Conservation (phyloP, 1,139 yeast genomes). For the Suhomyces terraborum region DNA sequence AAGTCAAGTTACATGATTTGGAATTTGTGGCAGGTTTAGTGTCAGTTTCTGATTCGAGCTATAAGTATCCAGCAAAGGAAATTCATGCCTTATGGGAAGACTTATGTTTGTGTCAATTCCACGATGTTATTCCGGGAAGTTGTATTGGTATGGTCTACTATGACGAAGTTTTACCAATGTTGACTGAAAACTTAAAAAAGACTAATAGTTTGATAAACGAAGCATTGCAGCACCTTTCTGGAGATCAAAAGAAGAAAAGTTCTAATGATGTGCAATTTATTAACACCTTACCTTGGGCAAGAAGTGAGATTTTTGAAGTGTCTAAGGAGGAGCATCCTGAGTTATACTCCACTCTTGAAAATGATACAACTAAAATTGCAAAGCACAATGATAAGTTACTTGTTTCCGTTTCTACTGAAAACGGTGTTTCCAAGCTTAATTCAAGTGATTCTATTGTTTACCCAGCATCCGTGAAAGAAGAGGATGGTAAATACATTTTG, state of each 20-base stretch:
- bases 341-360: conserved; percentile 13
- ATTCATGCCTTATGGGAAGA: conserved; percentile 83
- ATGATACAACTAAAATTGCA: conserved; percentile 1
- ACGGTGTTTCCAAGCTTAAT: conserved; percentile 21
- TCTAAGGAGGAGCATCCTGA: conserved; percentile 14
- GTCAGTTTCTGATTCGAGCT: conserved; percentile 53
- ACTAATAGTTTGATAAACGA: conserved; percentile 55
- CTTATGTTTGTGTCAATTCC: conserved; percentile 88
- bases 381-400: conserved; percentile 8
- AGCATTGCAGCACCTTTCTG: conserved; percentile 39
- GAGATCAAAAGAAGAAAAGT: conserved; percentile 15
- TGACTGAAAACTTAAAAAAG: conserved; percentile 54
- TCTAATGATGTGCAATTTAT: conserved; percentile 31
- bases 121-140: conserved; percentile 95
- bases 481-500: conserved; percentile 48
- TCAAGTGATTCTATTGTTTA: conserved; percentile 31
- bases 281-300: conserved; percentile 71
- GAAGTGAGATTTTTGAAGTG: conserved; percentile 54
- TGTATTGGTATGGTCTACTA: conserved; percentile 92
- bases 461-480: conserved; percentile 50
- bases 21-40: conserved; percentile 81
- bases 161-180: conserved; percentile 87
- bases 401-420: conserved; percentile 19
- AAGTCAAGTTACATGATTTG: conserved; percentile 77
- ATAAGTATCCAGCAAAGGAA: conserved; percentile 68